Conservation (phyloP, 2,329 filamentous ascomycete species). For the Chalaropsis thielavioides region DNA sequence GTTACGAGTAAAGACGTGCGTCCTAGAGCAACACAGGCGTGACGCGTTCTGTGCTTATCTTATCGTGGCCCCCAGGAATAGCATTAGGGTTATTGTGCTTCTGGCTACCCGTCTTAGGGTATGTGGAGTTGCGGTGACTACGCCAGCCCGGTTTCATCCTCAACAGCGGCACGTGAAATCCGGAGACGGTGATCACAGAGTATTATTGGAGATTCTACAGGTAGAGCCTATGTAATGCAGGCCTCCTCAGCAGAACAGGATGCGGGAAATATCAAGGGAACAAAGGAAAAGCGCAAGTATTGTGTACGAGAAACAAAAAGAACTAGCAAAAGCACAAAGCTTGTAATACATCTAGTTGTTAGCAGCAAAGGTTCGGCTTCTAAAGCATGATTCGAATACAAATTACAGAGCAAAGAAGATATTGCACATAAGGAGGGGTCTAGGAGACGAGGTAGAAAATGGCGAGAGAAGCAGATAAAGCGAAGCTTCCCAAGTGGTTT, state of each 20-base stretch:
- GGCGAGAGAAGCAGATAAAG: background rate
- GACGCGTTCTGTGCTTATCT: background rate
- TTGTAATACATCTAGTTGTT: slow-evolving; percentile 7
- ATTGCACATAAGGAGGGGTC: slow-evolving; percentile 2
- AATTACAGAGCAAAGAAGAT: slow-evolving; percentile 10
- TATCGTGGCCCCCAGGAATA: background rate
- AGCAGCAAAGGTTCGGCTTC: background rate
- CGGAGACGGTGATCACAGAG: too few species aligned
- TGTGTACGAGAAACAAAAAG: background rate
- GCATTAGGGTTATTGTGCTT: background rate
- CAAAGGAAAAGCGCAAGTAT: too few species aligned
- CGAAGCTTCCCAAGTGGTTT: background rate
- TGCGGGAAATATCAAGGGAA: too few species aligned
- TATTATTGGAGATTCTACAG: too few species aligned
- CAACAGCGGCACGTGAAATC: too few species aligned
- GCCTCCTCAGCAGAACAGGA: too few species aligned
- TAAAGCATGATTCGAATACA: background rate
- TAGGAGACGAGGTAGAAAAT: background rate
- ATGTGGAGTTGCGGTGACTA: too few species aligned
- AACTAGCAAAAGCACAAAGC: slow-evolving; percentile 13
- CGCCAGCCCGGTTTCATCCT: too few species aligned
- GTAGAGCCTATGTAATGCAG: too few species aligned
- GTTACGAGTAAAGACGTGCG: background rate
- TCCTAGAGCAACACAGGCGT: background rate
- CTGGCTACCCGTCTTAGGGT: too few species aligned